Evolutionary conservation across 768 basidiomycete species (phyloP).

Genomic region (Termitomyces sp.): DNA sequence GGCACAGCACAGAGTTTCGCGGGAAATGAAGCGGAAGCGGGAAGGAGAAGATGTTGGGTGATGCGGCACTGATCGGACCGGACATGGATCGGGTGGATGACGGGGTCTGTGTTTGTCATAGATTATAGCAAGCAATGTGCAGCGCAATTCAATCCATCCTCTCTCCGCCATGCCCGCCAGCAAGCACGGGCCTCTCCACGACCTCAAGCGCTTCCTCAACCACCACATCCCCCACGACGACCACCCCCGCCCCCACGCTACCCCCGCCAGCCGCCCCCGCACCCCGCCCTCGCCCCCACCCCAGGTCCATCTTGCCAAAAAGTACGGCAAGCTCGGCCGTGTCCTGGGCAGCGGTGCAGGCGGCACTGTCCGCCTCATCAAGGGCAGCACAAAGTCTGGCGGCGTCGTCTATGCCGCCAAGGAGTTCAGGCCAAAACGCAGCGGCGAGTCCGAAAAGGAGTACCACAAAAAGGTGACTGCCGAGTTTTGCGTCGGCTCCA

Average conservation of each 20-base stretch:
- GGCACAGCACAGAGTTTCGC: conserved; percentile 86
- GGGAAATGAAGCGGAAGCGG: conserved; percentile 94
- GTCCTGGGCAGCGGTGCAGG: conserved; percentile 95
- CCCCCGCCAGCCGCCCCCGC: conserved; percentile 13
- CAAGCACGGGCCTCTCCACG: conserved; percentile 76
- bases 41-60: conserved; percentile 75
- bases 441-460: conserved; percentile 90
- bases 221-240: conserved; percentile 70
- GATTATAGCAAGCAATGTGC: not conserved
- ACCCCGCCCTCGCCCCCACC: conserved; percentile 25
- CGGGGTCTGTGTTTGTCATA: conserved; percentile 13
- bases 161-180: conserved; percentile 27
- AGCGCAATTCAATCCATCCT: not conserved
- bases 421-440: conserved; percentile 89
- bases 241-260: conserved; percentile 22
- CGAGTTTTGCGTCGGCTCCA: conserved; percentile 96
- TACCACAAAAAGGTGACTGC: conserved; percentile 99
- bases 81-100: not conserved
- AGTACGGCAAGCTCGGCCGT: conserved; percentile 98
- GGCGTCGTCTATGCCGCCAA: conserved; percentile 92
- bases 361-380: conserved; percentile 97
- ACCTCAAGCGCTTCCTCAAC: conserved; percentile 94
- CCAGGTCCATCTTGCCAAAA: conserved; percentile 92
- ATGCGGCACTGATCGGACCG: not conserved
- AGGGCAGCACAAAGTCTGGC: conserved; percentile 77